Percentiles rank a stretch among this genome's conserved stretches.
phyloP scores from a whole-genome alignment of 2,329 filamentous ascomycete species.

The Colletotrichum cereale region DNA sequence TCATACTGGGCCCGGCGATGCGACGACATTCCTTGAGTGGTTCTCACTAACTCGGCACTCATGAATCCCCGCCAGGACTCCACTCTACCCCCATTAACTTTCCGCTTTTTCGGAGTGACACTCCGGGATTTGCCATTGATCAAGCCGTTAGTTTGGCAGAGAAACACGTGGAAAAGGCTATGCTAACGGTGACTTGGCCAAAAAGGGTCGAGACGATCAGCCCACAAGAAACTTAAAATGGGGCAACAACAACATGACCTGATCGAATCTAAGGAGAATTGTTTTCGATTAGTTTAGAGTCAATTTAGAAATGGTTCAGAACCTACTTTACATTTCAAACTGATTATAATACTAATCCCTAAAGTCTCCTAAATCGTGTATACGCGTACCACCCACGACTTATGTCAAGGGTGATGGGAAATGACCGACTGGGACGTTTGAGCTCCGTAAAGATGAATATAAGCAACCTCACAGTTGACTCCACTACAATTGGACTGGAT shows the following conservation, averaged over 20 bases:
- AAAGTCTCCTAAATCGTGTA: too few relatives aligned
- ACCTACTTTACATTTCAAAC: too few relatives aligned
- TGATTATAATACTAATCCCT: too few relatives aligned
- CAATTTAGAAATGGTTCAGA: too few relatives aligned
- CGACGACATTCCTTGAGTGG: conserved; percentile 7
- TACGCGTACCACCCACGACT: too few relatives aligned
- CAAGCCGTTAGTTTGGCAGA: neutral
- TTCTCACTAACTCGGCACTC: conserved; percentile 19
- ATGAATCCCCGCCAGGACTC: conserved; percentile 10
- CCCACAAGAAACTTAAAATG: too few relatives aligned
- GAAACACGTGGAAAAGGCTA: neutral
- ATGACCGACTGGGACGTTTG: neutral
- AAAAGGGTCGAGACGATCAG: conserved; percentile 1
- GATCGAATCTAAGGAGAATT: too few relatives aligned
- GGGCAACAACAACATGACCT: too few relatives aligned
- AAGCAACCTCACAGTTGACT: neutral
- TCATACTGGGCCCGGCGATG: conserved; percentile 25
- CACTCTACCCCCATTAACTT: conserved; percentile 8
- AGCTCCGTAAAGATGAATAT: neutral
- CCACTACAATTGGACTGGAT: neutral
- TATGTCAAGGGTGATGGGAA: too few relatives aligned
- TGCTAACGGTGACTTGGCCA: neutral
- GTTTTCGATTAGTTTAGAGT: too few relatives aligned
- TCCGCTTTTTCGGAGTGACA: neutral
- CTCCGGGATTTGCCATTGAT: conserved; percentile 7